phyloP scores from a whole-genome alignment of 805 yeast genomes.

The Candida ponderosae region DNA sequence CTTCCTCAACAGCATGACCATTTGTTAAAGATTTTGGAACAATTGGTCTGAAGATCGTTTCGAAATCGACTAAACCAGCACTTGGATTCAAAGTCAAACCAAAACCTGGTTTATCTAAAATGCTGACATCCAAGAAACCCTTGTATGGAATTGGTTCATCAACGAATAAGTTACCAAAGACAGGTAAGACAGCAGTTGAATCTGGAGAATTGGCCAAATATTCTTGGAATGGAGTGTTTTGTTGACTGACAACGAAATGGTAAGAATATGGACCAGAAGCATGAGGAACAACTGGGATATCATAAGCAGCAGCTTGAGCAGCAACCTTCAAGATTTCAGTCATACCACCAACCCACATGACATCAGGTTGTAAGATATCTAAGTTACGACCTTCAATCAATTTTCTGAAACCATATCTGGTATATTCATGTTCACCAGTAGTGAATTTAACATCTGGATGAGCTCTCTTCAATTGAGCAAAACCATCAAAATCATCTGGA shows the following conservation, averaged over 20 bases:
- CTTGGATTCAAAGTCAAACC: constrained; percentile 39
- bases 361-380: constrained; percentile 43
- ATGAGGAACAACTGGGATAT: constrained; percentile 45
- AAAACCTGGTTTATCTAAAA: constrained; percentile 41
- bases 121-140: constrained; percentile 32
- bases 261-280: constrained; percentile 48
- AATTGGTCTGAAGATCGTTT: constrained; percentile 27
- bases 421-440: constrained; percentile 47
- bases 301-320: constrained; percentile 44
- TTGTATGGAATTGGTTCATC: constrained; percentile 41
- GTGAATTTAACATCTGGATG: constrained; percentile 40
- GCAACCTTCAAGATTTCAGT: constrained; percentile 39
- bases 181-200: constrained; percentile 34
- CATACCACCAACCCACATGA: constrained; percentile 48
- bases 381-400: constrained; percentile 40
- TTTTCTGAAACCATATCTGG: constrained; percentile 42
- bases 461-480: constrained; percentile 36
- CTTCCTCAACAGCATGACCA: too few relatives aligned
- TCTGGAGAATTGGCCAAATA: constrained; percentile 44
- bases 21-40: constrained; percentile 30
- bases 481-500: constrained; percentile 45
- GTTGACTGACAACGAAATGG: constrained; percentile 41
- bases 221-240: constrained; percentile 45
- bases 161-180: constrained; percentile 36
- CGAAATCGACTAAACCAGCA: constrained; percentile 33